A percentile compares a stretch with the other conserved stretches of the same genome.
Conservation (phyloP, 2,329 filamentous ascomycete species). For the Pseudogymnoascus sp. region DNA sequence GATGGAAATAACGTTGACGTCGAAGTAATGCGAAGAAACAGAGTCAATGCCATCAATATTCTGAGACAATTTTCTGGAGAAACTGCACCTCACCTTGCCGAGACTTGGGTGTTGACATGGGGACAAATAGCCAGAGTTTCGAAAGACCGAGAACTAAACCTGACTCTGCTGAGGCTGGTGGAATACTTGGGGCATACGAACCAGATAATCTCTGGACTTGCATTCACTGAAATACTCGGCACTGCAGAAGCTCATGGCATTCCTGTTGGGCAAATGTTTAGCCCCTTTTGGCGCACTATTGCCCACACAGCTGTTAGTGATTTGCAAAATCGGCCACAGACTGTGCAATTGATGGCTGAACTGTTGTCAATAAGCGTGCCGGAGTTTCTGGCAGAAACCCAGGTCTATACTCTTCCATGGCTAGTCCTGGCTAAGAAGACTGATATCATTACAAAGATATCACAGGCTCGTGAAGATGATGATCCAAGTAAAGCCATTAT, state of each 20-base stretch:
- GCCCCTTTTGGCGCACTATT: constrained; percentile 81
- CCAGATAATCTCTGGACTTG: constrained; percentile 67
- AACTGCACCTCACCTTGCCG: constrained; percentile 58
- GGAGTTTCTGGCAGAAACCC: constrained; percentile 66
- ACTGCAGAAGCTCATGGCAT: constrained; percentile 58
- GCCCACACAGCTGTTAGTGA: constrained; percentile 79
- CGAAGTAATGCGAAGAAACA: constrained; percentile 51
- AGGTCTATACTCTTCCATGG: constrained; percentile 76
- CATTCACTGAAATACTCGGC: constrained; percentile 73
- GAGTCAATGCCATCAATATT: constrained; percentile 60
- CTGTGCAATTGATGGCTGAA: constrained; percentile 71
- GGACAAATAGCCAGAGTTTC: constrained; percentile 69
- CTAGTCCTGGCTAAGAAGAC: constrained; percentile 70
- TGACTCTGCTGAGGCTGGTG: constrained; percentile 74
- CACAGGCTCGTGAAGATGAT: constrained; percentile 63
- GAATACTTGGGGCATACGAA: constrained; percentile 83
- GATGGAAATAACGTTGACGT: constrained; percentile 39
- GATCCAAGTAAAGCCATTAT: constrained; percentile 51
- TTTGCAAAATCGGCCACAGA: constrained; percentile 70
- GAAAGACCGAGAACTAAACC: constrained; percentile 74
- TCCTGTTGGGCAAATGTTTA: constrained; percentile 61
- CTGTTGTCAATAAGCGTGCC: constrained; percentile 67
- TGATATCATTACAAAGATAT: constrained; percentile 74
- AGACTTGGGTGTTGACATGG: constrained; percentile 80
- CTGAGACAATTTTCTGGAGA: constrained; percentile 66